phyloP scores from a whole-genome alignment of 441 rosid genomes.

The Arabidopsis lyrata region DNA sequence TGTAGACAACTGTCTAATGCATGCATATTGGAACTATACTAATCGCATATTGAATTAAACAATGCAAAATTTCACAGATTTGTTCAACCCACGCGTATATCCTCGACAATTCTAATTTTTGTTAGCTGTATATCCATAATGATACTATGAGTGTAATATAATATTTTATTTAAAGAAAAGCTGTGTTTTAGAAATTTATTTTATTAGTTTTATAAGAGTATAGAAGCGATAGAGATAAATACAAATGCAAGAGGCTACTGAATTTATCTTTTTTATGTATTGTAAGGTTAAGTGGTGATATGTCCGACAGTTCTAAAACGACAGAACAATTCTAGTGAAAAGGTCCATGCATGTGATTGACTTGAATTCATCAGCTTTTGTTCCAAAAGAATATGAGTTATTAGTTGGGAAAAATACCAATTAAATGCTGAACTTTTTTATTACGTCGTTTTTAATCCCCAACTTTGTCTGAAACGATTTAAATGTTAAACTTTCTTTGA shows the following conservation, averaged over 20 bases:
- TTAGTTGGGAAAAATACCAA: no score
- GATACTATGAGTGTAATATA: not conserved
- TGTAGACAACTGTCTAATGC: constrained; percentile 40
- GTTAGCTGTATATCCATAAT: constrained; percentile 23
- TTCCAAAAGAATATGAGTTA: no score
- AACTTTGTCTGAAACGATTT: no score
- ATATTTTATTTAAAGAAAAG: not conserved
- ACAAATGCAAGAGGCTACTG: not conserved
- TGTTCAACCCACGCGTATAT: constrained; percentile 37
- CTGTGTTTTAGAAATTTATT: not conserved
- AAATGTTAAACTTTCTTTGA: no score
- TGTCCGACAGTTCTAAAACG: constrained; percentile 6
- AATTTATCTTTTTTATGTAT: not conserved
- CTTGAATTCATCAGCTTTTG: no score
- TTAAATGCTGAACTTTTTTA: no score
- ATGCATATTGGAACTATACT: constrained; percentile 36
- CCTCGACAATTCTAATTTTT: not conserved
- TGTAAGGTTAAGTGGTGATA: constrained; percentile 1
- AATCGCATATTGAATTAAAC: constrained; percentile 21
- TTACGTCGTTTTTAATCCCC: no score
- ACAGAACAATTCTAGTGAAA: not conserved
- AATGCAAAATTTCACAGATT: constrained; percentile 9
- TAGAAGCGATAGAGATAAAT: constrained; percentile 1
- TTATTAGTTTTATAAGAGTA: no score
- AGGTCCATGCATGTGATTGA: not conserved